phyloP scores from a whole-genome alignment of 345 rosid species.

The Linum lewisii region DNA sequence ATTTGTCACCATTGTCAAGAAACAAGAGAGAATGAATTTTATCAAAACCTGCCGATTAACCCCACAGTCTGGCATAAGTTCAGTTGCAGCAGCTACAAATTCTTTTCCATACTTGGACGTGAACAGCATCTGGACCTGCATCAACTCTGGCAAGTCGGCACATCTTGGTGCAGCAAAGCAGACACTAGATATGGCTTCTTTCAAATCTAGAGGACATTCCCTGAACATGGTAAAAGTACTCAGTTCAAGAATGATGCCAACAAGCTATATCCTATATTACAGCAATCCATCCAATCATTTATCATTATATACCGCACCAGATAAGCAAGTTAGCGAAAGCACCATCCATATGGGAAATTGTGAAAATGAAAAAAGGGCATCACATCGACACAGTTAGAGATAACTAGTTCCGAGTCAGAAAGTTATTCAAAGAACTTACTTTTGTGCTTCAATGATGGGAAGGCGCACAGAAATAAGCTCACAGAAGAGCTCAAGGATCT shows the following conservation, averaged over 20 bases:
- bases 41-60: slow-evolving; percentile 82
- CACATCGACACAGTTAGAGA: slow-evolving; percentile 6
- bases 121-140: slow-evolving; percentile 82
- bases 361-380: no score
- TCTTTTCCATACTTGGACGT: slow-evolving; percentile 79
- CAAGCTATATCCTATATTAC: neutral
- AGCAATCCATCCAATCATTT: neutral
- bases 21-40: slow-evolving; percentile 5
- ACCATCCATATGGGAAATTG: no score
- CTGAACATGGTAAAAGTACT: slow-evolving; percentile 31
- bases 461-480: slow-evolving; percentile 88
- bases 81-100: slow-evolving; percentile 84
- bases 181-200: slow-evolving; percentile 87
- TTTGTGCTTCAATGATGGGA: slow-evolving; percentile 86
- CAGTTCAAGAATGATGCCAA: slow-evolving; percentile 3
- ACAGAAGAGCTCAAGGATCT: slow-evolving; percentile 77
- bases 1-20: no score
- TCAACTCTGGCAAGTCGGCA: slow-evolving; percentile 83
- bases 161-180: slow-evolving; percentile 99
- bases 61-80: slow-evolving; percentile 91
- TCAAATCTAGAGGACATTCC: slow-evolving; percentile 93
- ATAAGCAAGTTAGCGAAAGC: no score
- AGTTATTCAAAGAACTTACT: slow-evolving; percentile 35
- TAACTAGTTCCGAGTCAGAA: neutral
- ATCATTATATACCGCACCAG: no score